These are phyloP conservation scores for Pestalotiopsis sp. DNA, from an alignment of 2,329 filamentous ascomycete genomes.

Conservation along the genomic window DNA sequence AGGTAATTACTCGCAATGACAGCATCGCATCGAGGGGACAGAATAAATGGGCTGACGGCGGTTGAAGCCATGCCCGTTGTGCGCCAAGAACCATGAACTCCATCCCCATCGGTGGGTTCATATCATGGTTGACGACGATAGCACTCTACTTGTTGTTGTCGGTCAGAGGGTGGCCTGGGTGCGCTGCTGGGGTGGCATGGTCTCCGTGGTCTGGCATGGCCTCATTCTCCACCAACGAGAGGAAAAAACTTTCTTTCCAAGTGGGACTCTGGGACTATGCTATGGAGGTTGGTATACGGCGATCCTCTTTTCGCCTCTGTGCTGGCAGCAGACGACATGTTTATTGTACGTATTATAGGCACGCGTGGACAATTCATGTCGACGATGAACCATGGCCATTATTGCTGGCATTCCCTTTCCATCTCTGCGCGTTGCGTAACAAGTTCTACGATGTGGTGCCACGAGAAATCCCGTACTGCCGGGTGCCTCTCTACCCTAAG, in stretches of 20 bases:
- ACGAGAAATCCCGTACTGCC: neutral
- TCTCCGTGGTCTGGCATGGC: neutral
- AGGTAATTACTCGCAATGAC: neutral
- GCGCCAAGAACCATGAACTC: neutral
- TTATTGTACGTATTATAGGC: neutral
- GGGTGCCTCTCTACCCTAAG: neutral
- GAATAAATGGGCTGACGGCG: slow-evolving; percentile 4
- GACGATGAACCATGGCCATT: too few relatives aligned
- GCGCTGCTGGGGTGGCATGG: neutral
- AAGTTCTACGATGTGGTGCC: neutral
- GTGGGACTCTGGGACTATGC: neutral
- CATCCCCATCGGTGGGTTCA: neutral
- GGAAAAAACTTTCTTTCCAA: neutral
- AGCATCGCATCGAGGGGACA: neutral
- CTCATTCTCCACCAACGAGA: slow-evolving; percentile 6
- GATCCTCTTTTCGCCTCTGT: neutral
- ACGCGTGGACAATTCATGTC: neutral
- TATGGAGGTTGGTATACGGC: slow-evolving; percentile 2
- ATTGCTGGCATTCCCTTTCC: too few relatives aligned
- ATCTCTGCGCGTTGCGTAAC: neutral
- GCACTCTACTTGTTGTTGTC: slow-evolving; percentile 3
- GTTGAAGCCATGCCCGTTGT: neutral
- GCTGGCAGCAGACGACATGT: neutral
- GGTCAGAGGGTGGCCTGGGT: neutral
- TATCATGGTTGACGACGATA: slow-evolving; percentile 1